These are phyloP conservation scores for Eudorina sp. DNA, from an alignment of 139 green algal species.

Conservation along the genomic window DNA sequence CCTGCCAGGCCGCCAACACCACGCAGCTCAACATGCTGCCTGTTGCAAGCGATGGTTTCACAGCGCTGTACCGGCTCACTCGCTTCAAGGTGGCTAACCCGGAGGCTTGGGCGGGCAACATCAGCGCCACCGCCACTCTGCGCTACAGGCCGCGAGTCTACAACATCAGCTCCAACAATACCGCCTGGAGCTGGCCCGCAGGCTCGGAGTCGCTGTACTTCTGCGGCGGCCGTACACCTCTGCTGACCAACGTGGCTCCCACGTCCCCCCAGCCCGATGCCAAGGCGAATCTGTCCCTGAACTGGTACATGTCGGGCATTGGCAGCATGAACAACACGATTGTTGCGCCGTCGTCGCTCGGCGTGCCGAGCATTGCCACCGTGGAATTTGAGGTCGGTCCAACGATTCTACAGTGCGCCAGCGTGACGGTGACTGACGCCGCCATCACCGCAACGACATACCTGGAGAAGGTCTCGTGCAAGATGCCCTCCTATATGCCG, in stretches of 20 bases:
- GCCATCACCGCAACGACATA: not conserved
- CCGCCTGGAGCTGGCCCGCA: not conserved
- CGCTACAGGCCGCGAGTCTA: not conserved
- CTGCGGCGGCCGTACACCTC: conserved; percentile 12
- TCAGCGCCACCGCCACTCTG: not conserved
- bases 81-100: conserved; percentile 1
- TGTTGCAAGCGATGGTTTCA: not conserved
- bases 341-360: not conserved
- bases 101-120: not conserved
- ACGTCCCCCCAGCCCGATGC: not conserved
- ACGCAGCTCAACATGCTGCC: not conserved
- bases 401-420: not conserved
- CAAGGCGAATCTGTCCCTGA: not conserved
- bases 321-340: conserved; percentile 29
- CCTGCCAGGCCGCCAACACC: conserved; percentile 4
- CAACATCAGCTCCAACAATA: not conserved
- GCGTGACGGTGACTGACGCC: not conserved
- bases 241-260: not conserved
- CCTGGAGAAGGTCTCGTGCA: not conserved
- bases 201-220: not conserved
- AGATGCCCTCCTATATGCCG: conserved; percentile 34
- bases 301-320: not conserved
- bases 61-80: not conserved
- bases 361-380: not conserved
- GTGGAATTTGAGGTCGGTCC: conserved; percentile 27